Percentiles rank a stretch among this genome's conserved stretches.
Evolutionary conservation across 202 grass and related monocot species (phyloP).

Genomic region (Zoysia matrella): DNA sequence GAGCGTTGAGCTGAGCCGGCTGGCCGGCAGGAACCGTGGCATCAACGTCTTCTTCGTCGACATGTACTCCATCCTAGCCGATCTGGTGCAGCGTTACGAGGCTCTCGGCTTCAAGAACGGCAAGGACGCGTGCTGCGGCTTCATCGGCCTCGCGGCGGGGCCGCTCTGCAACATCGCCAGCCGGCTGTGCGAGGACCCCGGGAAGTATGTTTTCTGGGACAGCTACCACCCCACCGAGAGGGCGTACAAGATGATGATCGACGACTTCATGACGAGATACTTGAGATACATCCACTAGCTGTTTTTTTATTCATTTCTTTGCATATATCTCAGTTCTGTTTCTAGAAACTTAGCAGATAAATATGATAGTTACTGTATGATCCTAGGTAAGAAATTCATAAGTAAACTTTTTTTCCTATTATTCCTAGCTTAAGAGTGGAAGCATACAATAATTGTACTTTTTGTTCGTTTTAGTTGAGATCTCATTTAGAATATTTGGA

Average conservation of each 20-base stretch:
- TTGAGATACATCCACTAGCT: constrained; percentile 36
- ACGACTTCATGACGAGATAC: constrained; percentile 36
- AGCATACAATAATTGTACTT: no score
- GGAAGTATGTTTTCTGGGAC: constrained; percentile 52
- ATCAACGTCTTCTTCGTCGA: constrained; percentile 50
- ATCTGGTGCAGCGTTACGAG: constrained; percentile 40
- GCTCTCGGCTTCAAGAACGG: constrained; percentile 34
- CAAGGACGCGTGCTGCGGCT: constrained; percentile 53
- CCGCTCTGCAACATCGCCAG: constrained; percentile 56
- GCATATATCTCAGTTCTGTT: not conserved
- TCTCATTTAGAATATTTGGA: no score
- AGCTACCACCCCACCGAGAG: constrained; percentile 52
- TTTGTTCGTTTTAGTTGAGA: no score
- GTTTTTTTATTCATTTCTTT: not conserved
- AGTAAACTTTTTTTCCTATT: no score
- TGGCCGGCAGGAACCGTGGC: constrained; percentile 6
- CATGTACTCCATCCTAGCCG: constrained; percentile 53
- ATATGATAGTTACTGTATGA: not conserved
- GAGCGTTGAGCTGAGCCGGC: not conserved
- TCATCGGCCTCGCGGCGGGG: constrained; percentile 5
- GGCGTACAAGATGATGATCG: constrained; percentile 52
- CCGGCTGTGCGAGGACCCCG: constrained; percentile 28
- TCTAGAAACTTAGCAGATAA: not conserved
- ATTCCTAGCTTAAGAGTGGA: no score
- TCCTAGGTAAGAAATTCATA: no score